These are phyloP conservation scores for Cercophora newfieldiana DNA, from an alignment of 495 filamentous ascomycete species.

Conservation along the genomic window DNA sequence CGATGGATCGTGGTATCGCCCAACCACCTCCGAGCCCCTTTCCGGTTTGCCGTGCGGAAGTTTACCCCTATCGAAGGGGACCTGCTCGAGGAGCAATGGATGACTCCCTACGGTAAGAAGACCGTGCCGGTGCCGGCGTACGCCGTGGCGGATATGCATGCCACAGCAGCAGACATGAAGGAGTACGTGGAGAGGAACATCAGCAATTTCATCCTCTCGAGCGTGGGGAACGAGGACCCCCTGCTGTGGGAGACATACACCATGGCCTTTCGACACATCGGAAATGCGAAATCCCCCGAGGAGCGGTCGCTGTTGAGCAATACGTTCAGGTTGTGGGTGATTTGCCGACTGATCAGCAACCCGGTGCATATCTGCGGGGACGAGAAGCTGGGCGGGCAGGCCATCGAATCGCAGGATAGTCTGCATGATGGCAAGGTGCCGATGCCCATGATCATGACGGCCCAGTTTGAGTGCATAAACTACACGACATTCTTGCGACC, in stretches of 20 bases:
- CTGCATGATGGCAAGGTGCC: conserved; percentile 21
- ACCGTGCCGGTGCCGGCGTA: conserved; percentile 21
- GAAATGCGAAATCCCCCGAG: conserved; percentile 23
- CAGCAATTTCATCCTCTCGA: conserved; percentile 18
- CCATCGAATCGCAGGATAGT: conserved; percentile 16
- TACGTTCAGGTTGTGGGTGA: conserved; percentile 30
- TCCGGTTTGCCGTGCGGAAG: conserved; percentile 24
- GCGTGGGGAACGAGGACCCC: conserved; percentile 20
- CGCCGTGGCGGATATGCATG: conserved; percentile 28
- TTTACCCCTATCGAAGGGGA: conserved; percentile 29
- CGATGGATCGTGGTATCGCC: conserved; percentile 23
- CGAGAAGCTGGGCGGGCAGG: conserved; percentile 23
- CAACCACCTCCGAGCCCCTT: conserved; percentile 20
- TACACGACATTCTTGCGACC: conserved; percentile 29
- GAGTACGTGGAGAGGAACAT: conserved; percentile 26
- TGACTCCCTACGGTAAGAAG: conserved; percentile 15
- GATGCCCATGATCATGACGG: conserved; percentile 32
- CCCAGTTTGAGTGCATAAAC: conserved; percentile 34
- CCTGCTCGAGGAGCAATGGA: conserved; percentile 27
- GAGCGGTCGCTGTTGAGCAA: conserved; percentile 28
- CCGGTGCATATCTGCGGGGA: conserved; percentile 28
- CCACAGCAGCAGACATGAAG: conserved; percentile 24
- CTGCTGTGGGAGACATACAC: conserved; percentile 29
- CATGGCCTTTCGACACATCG: conserved; percentile 26
- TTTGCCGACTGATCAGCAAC: conserved; percentile 29